Evolutionary conservation across 495 filamentous ascomycete species (phyloP), one percentile per base, ranked within the genome.

Genomic region (Talaromyces borbonicus): DNA sequence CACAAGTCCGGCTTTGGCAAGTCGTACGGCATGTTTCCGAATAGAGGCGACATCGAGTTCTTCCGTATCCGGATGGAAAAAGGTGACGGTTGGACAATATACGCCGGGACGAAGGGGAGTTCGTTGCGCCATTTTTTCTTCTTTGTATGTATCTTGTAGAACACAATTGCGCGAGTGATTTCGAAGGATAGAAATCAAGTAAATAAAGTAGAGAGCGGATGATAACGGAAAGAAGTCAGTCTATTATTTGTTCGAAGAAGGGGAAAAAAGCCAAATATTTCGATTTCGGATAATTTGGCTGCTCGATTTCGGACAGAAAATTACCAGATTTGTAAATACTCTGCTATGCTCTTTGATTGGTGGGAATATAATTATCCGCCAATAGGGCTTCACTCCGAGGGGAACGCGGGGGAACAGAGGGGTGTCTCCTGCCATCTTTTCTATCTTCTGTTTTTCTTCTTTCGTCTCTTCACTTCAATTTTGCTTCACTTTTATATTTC

Each of bases 81-180:
- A 92, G 50, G 87, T 92, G 78, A 90, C 87, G 24, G 85, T 90
- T 15, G 88, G 88, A 49, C 84, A 83, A 63, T 92, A 93, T 59
- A 90, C 88, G 56, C 88, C 88, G 52, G 82, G 81, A 11, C 83
- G 84, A 40, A 93, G 80, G 50, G 84, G 77, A 35, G 80, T 78
- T 44, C 63, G 66, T 27, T 68, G 33, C 51, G 63, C 55, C 52
- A 56, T 55, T 55, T 65, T 38, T 20, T 38, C 35, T 38, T 29
- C 26, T 29, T 29, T 29, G 26, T 8, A 48, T 63, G 58, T 18
- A 26, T 41, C 19, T 41, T 26, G 1, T n/a, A n/a, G 16, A 6
- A 16, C 15, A 7, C 11, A 25, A 22, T 19, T 18, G 40, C 2
- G 6, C 4, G 8, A 2, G 14, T 18, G 19, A 14, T 8, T 36